A percentile compares a stretch with the other conserved stretches of the same genome.
phyloP scores from a whole-genome alignment of 441 rosid species.

The Raphanus hybrid region DNA sequence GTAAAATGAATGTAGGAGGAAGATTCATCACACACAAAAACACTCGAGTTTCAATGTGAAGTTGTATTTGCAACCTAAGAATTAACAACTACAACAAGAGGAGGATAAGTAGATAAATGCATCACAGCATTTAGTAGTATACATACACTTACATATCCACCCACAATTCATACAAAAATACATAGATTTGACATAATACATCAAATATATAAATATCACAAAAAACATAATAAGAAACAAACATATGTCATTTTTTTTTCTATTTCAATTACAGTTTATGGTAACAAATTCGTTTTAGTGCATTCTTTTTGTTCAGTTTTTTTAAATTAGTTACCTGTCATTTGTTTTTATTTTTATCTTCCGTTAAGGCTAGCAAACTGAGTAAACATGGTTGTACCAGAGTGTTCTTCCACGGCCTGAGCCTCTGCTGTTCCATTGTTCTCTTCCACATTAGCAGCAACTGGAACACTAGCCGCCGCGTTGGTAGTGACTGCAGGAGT shows the following conservation, averaged over 20 bases:
- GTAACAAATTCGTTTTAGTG: conserved; percentile 22
- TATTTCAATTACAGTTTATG: conserved; percentile 21
- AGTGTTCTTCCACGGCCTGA: conserved; percentile 54
- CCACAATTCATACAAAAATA: conserved; percentile 31
- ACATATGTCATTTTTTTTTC: conserved; percentile 28
- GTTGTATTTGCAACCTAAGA: too few relatives aligned
- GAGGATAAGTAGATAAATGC: too few relatives aligned
- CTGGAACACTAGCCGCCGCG: conserved; percentile 44
- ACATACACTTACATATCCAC: conserved; percentile 27
- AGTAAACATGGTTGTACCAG: conserved; percentile 66
- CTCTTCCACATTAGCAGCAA: conserved; percentile 46
- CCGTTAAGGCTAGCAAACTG: conserved; percentile 63
- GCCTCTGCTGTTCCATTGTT: conserved; percentile 48
- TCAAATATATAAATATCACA: conserved; percentile 24
- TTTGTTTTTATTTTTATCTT: conserved; percentile 45
- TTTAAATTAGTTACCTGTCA: conserved; percentile 9
- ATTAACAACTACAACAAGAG: too few relatives aligned
- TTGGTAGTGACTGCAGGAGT: conserved; percentile 39
- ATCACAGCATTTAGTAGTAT: conserved; percentile 14
- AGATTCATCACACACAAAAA: too few relatives aligned
- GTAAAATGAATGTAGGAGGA: too few relatives aligned
- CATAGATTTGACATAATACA: conserved; percentile 28
- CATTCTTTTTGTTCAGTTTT: background rate
- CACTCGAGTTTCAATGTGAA: too few relatives aligned
- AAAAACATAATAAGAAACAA: conserved; percentile 27